Evolutionary conservation across 257 asterid species (phyloP).

Genomic region (Solanum arcanum): DNA sequence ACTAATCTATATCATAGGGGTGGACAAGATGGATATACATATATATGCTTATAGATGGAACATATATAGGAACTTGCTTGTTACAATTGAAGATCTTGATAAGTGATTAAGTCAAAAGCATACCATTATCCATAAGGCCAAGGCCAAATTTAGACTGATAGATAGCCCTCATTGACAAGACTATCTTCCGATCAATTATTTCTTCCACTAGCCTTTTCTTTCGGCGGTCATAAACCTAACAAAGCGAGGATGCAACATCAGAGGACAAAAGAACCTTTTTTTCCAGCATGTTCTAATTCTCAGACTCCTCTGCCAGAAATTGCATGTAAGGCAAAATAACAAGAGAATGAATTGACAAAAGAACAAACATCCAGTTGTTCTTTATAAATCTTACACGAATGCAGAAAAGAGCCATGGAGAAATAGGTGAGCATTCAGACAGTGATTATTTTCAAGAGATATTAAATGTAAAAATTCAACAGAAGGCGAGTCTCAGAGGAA

Average conservation of each 20-base stretch:
- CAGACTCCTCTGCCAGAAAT: not conserved
- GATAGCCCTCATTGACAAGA: conserved; percentile 89
- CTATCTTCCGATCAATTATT: conserved; percentile 84
- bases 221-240: conserved; percentile 83
- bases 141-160: conserved; percentile 89
- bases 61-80: not conserved
- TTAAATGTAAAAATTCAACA: not conserved
- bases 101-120: not conserved
- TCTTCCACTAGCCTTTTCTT: conserved; percentile 92
- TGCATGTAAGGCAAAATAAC: not conserved
- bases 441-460: not conserved
- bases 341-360: not conserved
- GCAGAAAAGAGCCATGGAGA: not conserved
- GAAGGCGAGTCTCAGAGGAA: not conserved
- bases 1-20: not conserved
- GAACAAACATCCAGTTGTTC: not conserved
- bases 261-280: not conserved
- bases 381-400: not conserved
- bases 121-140: conserved; percentile 94
- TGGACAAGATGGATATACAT: not conserved
- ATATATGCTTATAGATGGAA: not conserved
- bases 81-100: not conserved
- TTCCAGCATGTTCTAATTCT: not conserved
- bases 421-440: not conserved
- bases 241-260: conserved; percentile 1